Base-by-base conservation (phyloP, 768 basidiomycete species). In the Serendipita sp. region DNA sequence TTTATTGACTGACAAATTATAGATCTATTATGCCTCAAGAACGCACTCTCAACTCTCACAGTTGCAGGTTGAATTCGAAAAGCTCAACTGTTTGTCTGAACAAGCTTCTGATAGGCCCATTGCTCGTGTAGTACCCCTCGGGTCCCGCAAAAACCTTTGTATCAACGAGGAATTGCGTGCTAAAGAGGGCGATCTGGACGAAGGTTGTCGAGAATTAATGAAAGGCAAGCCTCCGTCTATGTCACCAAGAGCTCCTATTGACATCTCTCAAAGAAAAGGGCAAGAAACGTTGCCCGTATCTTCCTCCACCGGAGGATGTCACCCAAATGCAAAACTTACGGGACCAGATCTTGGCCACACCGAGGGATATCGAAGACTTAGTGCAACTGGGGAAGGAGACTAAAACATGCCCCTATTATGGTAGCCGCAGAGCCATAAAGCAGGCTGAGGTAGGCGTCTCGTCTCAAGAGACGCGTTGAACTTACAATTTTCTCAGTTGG, bases 1-100 rank as follows among this genome's bases (percentile, higher is more conserved):
- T n/a, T 8, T 51, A 7, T 7, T 32, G 16, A 18, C 48, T n/a
- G 16, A 51, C 16, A 51, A 13, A 18, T 51, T 32, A 32, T 38
- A 91, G 78, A 86, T 98, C 66, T 96, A 84, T 73, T 96, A 94
- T 71, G 89, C 94, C 0, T 98, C 96, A 0, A 80, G 95, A 36
- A 99, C 95, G 0, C 95, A 99, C 74, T 94, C 94, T 1, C 95
- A 99, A 70, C 81, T 99, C 2, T 80, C 92, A 1, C 95, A 99
- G 72, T 80, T 98, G 2, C 78, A 93, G 16, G 86, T 88, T 2
- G 96, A 99, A 71, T 77, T 97, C 8, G 79, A 76, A 45, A 87
- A 83, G 69, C 81, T 95, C n/a, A 78, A 78, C 67, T 7, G 2
- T 34, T 34, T 44, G 18, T 4, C 23, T 15, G 23, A n/a, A 47